Evolutionary conservation across 352 stramenopile species (phyloP), one percentile per base, ranked within the genome.

Genomic region (Discostella stelligera): DNA sequence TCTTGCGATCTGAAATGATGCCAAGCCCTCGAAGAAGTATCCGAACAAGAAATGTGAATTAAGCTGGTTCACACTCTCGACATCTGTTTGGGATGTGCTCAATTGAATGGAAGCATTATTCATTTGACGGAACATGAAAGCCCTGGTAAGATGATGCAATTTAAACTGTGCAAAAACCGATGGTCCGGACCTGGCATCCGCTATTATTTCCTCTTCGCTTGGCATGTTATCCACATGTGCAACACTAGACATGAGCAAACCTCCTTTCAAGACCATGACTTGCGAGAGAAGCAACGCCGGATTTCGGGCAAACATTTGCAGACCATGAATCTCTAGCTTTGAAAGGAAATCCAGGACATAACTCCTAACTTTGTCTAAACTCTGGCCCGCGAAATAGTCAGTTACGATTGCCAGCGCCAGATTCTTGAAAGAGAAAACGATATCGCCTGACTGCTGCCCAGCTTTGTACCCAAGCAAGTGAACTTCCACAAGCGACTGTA

Each of bases 401-500:
- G 54, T 30, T 63, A 76, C 56, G 61, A 63, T 23, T 62, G 56
- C 10, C 13, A 16, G 30, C 48, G 53, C 21, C 30, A 46, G n/a
- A 58, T 76, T 76, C 32, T 63, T 21, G 16, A 9, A 37, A 25
- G 20, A 20, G 13, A 27, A 69, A 11, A 76, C 9, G 18, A 64
- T 27, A 25, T 76, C 68, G 0, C 68, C 68, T 60, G 14, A 20
- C 4, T 30, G 20, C 59, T 76, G 56, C 14, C 71, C 71, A 66
- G 14, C 18, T 20, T 54, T 67, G 23, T 54, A 54, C 14, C 71
- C 71, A 23, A 73, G 50, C 10, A 60, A 41, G 53, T 79, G 62
- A n/a, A 54, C 62, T n/a, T 79, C 62, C 20, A 46, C 56, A 56
- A 79, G 52, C 16, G 54, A 60, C 41, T 73, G 71, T 9, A 79